phyloP scores from a whole-genome alignment of 176 grass and related monocot genomes.

The Alloteropsis semialata region DNA sequence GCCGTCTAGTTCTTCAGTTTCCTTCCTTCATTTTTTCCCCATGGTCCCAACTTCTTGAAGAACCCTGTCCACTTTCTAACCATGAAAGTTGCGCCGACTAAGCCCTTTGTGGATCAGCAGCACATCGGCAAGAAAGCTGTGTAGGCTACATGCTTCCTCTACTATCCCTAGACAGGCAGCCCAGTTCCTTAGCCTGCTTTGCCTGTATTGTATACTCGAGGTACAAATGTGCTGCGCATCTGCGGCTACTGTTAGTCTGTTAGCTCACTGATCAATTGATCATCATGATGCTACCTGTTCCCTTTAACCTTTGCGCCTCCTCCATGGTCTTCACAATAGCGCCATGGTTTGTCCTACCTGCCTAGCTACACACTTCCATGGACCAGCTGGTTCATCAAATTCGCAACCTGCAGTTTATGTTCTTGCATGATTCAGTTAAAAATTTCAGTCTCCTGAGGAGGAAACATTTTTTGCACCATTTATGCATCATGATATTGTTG shows the following conservation, averaged over 20 bases:
- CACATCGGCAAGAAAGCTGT: slow-evolving; percentile 30
- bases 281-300: slow-evolving; percentile 2
- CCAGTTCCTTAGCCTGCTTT: slow-evolving; percentile 39
- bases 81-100: background rate
- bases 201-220: slow-evolving; percentile 16
- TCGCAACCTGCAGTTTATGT: too few species aligned
- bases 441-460: background rate
- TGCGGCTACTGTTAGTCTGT: slow-evolving; percentile 18
- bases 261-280: background rate
- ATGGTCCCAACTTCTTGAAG: background rate
- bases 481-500: background rate
- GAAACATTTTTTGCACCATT: background rate
- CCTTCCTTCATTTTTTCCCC: background rate
- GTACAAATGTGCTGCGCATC: slow-evolving; percentile 41
- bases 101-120: background rate
- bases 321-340: slow-evolving; percentile 50
- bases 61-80: background rate
- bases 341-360: slow-evolving; percentile 39
- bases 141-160: slow-evolving; percentile 22
- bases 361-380: background rate
- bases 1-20: background rate
- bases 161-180: background rate
- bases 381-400: background rate
- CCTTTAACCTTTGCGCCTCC: slow-evolving; percentile 19
- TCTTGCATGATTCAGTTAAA: background rate